Percentiles rank a stretch among this genome's conserved stretches.
Evolutionary conservation across 192 early-diverging fungal genomes (phyloP).

Genomic region (Gaertneriomyces sp.): DNA sequence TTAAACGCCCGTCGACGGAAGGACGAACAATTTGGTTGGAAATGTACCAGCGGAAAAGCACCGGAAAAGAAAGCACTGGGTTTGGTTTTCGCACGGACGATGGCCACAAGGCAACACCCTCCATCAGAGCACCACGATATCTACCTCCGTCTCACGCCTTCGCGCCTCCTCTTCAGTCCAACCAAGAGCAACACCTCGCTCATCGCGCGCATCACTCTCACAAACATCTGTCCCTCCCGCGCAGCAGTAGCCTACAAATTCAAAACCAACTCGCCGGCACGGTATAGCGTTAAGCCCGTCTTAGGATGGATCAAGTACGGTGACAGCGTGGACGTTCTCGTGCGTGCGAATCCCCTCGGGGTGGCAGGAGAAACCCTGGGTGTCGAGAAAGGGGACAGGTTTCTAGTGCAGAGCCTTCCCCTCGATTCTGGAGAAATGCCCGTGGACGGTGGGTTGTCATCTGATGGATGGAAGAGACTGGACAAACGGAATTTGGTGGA

Average conservation of each 20-base stretch:
- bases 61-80: too few species aligned
- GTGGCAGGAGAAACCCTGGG: not conserved
- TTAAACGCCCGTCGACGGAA: too few species aligned
- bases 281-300: constrained; percentile 57
- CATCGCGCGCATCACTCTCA: constrained; percentile 26
- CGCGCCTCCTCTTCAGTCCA: not conserved
- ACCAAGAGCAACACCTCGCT: constrained; percentile 10
- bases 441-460: not conserved
- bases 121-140: not conserved
- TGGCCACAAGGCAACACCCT: too few species aligned
- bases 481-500: constrained; percentile 21
- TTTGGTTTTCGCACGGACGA: too few species aligned
- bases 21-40: too few species aligned
- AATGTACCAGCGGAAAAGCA: too few species aligned
- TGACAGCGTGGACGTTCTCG: constrained; percentile 44
- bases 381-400: constrained; percentile 48
- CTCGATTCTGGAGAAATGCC: constrained; percentile 42
- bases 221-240: constrained; percentile 41
- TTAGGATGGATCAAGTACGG: constrained; percentile 42
- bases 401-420: constrained; percentile 55
- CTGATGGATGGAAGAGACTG: constrained; percentile 17
- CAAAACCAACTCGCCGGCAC: constrained; percentile 58
- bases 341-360: not conserved
- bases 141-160: not conserved
- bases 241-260: constrained; percentile 52